Base-by-base conservation (phyloP, 2,329 filamentous ascomycete species). In the Trichoderma sp. region DNA sequence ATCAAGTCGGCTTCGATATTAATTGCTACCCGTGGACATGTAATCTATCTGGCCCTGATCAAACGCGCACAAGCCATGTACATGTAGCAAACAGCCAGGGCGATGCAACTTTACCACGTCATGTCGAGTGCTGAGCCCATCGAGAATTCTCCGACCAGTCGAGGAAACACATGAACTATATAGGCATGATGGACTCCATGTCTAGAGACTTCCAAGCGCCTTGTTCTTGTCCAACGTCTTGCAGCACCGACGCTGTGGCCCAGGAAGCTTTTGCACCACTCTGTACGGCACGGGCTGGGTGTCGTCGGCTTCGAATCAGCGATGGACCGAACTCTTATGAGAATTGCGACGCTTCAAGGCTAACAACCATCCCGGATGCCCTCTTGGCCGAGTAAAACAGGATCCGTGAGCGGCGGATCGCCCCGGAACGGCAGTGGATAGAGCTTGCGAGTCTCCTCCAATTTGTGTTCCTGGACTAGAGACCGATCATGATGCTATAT, bases 191-290 rank as follows among this genome's bases (percentile, higher is more conserved):
- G 43, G 43, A 51, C 43, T 51, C 43, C 43, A 21, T 53, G 11
- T 60, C 57, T 34, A 11, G 32, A n/a, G 28, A 32, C 28, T 34
- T 26, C 34, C 56, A 36, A 36, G 34, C 15, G 34, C 26, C 21
- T 21, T 14, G 14, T 21, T n/a, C 24, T 73, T 63, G 62, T 73
- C 69, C 62, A 26, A 73, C 72, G 68, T 71, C 69, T 60, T 28
- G 72, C 72, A 73, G 70, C 61, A 14, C 57, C 21, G 30, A 67
- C 56, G 71, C 34, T 56, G 71, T 71, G 68, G 61, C 68, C 61
- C 43, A 58, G 56, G 58, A 39, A 64, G 32, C 60, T 7, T 21
- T 39, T 57, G 26, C 51, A 18, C 47, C 32, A n/a, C 61, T 65
- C 61, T 34, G 43, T 71, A 32, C 21, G 18, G 18, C 51, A 30